A percentile compares a stretch with the other conserved stretches of the same genome.
These are phyloP conservation scores for Penicillium coprophilum DNA, from an alignment of 495 filamentous ascomycete genomes.

Conservation along the genomic window DNA sequence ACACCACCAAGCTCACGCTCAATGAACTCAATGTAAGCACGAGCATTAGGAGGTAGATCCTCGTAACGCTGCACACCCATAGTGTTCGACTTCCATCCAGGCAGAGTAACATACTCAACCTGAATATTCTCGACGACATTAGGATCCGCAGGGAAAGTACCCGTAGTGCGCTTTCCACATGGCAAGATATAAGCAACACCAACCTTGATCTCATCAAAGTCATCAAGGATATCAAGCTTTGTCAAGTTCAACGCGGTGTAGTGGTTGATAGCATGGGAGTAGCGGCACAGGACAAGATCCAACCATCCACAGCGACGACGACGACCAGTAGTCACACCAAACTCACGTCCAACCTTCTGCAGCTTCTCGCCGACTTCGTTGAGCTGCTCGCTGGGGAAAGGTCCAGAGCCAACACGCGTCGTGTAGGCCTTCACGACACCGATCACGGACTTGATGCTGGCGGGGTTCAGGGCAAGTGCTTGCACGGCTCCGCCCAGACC, in stretches of 20 bases:
- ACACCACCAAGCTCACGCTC: constrained; percentile 70
- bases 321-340: constrained; percentile 83
- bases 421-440: constrained; percentile 86
- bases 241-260: constrained; percentile 81
- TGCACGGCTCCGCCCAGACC: constrained; percentile 75
- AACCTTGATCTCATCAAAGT: constrained; percentile 77
- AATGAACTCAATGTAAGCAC: constrained; percentile 73
- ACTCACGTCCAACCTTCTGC: constrained; percentile 63
- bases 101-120: constrained; percentile 70
- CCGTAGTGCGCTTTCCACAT: constrained; percentile 51
- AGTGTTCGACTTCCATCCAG: constrained; percentile 75
- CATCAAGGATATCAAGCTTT: constrained; percentile 85
- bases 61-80: constrained; percentile 60
- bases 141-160: constrained; percentile 69
- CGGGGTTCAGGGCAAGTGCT: constrained; percentile 56
- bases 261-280: constrained; percentile 69
- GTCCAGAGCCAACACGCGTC: constrained; percentile 74
- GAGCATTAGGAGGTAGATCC: constrained; percentile 72
- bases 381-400: constrained; percentile 80
- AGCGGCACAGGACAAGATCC: constrained; percentile 82
- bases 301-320: constrained; percentile 86
- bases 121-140: constrained; percentile 55
- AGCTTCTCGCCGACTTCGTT: constrained; percentile 65
- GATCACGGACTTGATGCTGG: constrained; percentile 60
- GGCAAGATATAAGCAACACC: constrained; percentile 67